A percentile compares a stretch with the other conserved stretches of the same genome.
phyloP scores from a whole-genome alignment of 352 stramenopile genomes.

The Phytophthora europaea region DNA sequence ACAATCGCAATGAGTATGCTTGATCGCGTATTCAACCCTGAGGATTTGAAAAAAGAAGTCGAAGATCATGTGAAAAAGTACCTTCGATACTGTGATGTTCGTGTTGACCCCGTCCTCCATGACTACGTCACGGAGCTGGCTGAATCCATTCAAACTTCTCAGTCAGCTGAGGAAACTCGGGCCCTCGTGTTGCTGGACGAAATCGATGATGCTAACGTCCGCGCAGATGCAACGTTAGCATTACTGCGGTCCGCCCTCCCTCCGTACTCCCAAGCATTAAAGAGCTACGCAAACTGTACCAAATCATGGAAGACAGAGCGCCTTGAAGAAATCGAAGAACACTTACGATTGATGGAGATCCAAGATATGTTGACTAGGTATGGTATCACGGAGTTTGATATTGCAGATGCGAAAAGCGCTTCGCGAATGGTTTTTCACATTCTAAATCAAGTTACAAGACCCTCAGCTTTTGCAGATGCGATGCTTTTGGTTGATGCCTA shows the following conservation, averaged over 20 bases:
- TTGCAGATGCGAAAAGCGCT: slow-evolving; percentile 58
- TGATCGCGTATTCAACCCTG: slow-evolving; percentile 53
- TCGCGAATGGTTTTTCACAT: slow-evolving; percentile 68
- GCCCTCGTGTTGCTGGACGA: slow-evolving; percentile 44
- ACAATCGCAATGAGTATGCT: slow-evolving; percentile 85
- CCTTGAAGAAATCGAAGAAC: slow-evolving; percentile 66
- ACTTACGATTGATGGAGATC: slow-evolving; percentile 79
- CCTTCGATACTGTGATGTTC: slow-evolving; percentile 49
- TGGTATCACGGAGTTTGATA: slow-evolving; percentile 62
- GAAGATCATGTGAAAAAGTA: slow-evolving; percentile 58
- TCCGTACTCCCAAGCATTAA: slow-evolving; percentile 66
- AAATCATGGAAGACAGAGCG: slow-evolving; percentile 53
- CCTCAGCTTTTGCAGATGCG: slow-evolving; percentile 63
- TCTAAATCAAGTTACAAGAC: slow-evolving; percentile 54
- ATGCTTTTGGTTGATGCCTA: slow-evolving; percentile 74
- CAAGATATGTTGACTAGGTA: slow-evolving; percentile 81
- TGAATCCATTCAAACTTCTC: slow-evolving; percentile 41
- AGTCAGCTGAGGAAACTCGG: slow-evolving; percentile 39
- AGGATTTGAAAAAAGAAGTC: slow-evolving; percentile 47
- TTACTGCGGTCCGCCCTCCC: slow-evolving; percentile 55
- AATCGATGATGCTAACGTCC: slow-evolving; percentile 40
- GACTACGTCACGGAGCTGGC: slow-evolving; percentile 58
- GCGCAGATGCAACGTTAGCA: slow-evolving; percentile 42
- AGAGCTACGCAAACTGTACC: slow-evolving; percentile 50
- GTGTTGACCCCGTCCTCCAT: slow-evolving; percentile 52